phyloP scores from a whole-genome alignment of 192 early-diverging fungal species.

The Umbelopsis isabellina region DNA sequence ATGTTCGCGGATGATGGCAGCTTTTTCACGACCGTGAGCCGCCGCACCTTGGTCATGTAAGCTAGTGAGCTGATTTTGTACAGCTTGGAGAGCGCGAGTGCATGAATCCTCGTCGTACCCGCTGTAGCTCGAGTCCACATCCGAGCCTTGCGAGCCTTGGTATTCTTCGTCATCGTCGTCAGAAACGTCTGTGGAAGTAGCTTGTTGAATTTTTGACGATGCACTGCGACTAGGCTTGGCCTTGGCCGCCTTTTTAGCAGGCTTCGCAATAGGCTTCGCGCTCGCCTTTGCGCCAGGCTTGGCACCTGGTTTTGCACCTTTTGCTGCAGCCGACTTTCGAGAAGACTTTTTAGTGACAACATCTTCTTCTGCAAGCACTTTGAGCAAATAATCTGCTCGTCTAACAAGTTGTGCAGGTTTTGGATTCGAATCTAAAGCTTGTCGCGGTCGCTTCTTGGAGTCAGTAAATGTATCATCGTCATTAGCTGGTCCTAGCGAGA shows the following conservation, averaged over 20 bases:
- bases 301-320: too few species aligned
- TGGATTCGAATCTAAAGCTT: slow-evolving; percentile 59
- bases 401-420: slow-evolving; percentile 85
- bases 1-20: slow-evolving; percentile 54
- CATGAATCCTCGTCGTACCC: slow-evolving; percentile 65
- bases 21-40: slow-evolving; percentile 40
- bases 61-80: slow-evolving; percentile 59
- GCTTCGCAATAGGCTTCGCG: too few species aligned
- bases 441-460: slow-evolving; percentile 46
- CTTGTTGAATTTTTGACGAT: not conserved
- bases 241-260: slow-evolving; percentile 11
- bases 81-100: slow-evolving; percentile 69
- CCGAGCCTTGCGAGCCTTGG: slow-evolving; percentile 10
- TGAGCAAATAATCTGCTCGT: slow-evolving; percentile 89
- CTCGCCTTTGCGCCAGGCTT: too few species aligned
- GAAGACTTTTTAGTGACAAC: slow-evolving; percentile 35
- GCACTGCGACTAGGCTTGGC: not conserved
- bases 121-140: slow-evolving; percentile 41
- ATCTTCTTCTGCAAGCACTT: slow-evolving; percentile 76
- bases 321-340: not conserved
- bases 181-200: slow-evolving; percentile 5
- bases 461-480: slow-evolving; percentile 49
- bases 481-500: slow-evolving; percentile 65
- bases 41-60: slow-evolving; percentile 50
- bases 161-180: slow-evolving; percentile 15